These are phyloP conservation scores for Coemansia umbellata DNA, from an alignment of 192 early-diverging fungal genomes.

Conservation along the genomic window DNA sequence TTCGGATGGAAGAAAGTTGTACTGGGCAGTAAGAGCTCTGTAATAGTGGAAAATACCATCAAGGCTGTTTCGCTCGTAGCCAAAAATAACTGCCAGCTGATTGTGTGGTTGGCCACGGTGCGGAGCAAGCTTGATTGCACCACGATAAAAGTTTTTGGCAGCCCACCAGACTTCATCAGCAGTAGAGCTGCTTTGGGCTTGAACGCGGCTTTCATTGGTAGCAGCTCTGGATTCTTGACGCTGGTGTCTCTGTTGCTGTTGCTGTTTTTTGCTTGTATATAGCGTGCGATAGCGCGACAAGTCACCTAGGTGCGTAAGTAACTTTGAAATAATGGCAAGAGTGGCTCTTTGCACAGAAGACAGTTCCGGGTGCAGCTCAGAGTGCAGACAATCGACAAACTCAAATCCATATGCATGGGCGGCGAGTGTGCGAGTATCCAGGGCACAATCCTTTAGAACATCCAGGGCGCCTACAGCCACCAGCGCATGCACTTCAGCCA, in stretches of 20 bases:
- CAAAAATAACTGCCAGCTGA: slow-evolving; percentile 44
- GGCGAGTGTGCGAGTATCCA: slow-evolving; percentile 28
- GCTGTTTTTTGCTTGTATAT: slow-evolving; percentile 24
- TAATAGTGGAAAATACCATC: slow-evolving; percentile 38
- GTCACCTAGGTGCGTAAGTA: slow-evolving; percentile 42
- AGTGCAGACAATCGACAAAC: slow-evolving; percentile 21
- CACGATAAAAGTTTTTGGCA: slow-evolving; percentile 42
- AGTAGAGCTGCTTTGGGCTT: slow-evolving; percentile 1
- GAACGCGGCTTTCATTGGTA: not conserved
- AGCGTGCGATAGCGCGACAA: slow-evolving; percentile 38
- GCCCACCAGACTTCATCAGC: slow-evolving; percentile 25
- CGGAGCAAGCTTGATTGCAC: slow-evolving; percentile 36
- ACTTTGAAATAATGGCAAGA: slow-evolving; percentile 21
- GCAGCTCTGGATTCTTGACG: not conserved
- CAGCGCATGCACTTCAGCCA: slow-evolving; percentile 31
- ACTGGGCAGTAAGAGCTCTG: slow-evolving; percentile 29
- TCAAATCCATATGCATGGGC: slow-evolving; percentile 29
- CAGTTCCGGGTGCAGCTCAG: slow-evolving; percentile 30
- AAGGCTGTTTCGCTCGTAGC: slow-evolving; percentile 33
- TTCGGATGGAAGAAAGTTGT: slow-evolving; percentile 24
- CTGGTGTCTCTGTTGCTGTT: slow-evolving; percentile 9
- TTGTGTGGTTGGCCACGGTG: slow-evolving; percentile 45
- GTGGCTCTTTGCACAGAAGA: slow-evolving; percentile 23
- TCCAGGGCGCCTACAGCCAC: slow-evolving; percentile 7
- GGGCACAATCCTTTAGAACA: slow-evolving; percentile 7